A percentile compares a stretch with the other conserved stretches of the same genome.
Conservation (phyloP, 768 basidiomycete species). For the Calocera cornea region DNA sequence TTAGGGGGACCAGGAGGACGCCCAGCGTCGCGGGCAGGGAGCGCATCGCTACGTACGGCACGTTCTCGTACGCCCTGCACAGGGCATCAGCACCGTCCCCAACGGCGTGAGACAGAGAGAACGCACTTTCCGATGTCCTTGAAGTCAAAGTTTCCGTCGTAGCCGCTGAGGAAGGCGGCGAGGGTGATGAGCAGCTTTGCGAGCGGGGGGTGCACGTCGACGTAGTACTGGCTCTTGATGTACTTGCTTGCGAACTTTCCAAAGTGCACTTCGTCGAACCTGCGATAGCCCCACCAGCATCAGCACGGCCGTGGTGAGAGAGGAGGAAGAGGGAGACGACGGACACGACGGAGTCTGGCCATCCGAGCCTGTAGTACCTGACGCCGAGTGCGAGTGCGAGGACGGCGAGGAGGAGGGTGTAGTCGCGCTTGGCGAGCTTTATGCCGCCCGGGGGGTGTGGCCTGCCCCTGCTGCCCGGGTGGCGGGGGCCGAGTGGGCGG, state of each 20-base stretch:
- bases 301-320: background rate
- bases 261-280: conserved; percentile 98
- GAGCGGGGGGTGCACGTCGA: conserved; percentile 93
- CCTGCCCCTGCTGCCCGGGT: background rate
- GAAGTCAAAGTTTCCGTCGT: conserved; percentile 89
- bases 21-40: conserved; percentile 86
- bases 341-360: conserved; percentile 85
- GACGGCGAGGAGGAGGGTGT: conserved; percentile 55
- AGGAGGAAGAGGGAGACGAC: conserved; percentile 21
- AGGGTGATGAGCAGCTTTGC: conserved; percentile 93
- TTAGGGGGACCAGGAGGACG: conserved; percentile 72
- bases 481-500: background rate
- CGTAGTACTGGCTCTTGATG: conserved; percentile 80
- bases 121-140: conserved; percentile 92
- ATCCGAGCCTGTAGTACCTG: conserved; percentile 71
- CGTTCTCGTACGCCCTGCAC: conserved; percentile 63
- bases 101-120: background rate
- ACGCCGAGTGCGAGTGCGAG: conserved; percentile 62
- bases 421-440: conserved; percentile 38
- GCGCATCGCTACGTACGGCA: conserved; percentile 95
- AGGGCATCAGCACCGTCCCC: background rate
- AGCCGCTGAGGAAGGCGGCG: conserved; percentile 75
- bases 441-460: background rate
- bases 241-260: conserved; percentile 93
- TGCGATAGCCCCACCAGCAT: conserved; percentile 29